These are phyloP conservation scores for Gossypium bickii DNA, from an alignment of 345 rosid genomes.

Conservation along the genomic window DNA sequence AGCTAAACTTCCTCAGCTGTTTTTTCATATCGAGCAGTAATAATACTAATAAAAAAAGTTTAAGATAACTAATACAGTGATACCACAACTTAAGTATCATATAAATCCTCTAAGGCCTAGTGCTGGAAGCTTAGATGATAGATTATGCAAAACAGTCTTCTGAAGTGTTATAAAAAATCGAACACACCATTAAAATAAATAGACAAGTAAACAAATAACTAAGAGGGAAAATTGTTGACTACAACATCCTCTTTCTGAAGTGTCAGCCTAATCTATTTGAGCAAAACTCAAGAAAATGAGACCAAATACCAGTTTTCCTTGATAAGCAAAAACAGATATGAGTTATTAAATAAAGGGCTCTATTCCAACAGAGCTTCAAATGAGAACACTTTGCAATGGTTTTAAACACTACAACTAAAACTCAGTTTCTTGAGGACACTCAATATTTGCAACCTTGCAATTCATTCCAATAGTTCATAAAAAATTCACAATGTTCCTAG, in stretches of 20 bases:
- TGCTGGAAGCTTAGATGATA: too few species aligned
- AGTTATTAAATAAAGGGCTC: neutral
- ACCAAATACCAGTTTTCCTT: neutral
- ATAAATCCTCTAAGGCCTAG: too few species aligned
- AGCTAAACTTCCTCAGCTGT: too few species aligned
- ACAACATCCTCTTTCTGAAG: neutral
- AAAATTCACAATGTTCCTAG: too few species aligned
- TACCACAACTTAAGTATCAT: too few species aligned
- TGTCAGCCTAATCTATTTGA: neutral
- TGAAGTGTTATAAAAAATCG: too few species aligned
- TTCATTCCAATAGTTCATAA: too few species aligned
- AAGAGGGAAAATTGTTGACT: neutral
- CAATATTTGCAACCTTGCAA: too few species aligned
- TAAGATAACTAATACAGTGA: too few species aligned
- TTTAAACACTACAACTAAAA: neutral
- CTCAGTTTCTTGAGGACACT: neutral
- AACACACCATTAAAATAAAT: neutral
- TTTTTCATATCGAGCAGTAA: too few species aligned
- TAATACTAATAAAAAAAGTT: too few species aligned
- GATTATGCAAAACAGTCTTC: too few species aligned
- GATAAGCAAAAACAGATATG: neutral
- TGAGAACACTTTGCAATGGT: neutral
- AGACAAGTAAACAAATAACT: neutral
- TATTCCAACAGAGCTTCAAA: neutral
- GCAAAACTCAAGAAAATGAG: neutral